Evolutionary conservation across 2,329 filamentous ascomycete species (phyloP).

Genomic region (Scopulariopsis brevicaulis): DNA sequence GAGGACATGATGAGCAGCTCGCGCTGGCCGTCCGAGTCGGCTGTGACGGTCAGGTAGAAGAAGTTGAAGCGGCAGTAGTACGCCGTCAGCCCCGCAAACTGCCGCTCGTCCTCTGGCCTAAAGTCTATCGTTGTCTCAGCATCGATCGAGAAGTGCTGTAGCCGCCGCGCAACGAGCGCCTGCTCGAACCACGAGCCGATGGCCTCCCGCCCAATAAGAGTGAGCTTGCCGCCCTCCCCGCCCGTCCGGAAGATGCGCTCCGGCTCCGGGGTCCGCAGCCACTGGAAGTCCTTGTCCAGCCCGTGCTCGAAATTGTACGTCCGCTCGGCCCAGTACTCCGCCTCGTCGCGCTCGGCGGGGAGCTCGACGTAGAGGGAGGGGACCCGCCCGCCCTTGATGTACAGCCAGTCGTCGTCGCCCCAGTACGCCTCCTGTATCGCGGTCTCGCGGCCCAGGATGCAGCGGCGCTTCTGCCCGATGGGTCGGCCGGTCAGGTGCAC

Average conservation of each 20-base stretch:
- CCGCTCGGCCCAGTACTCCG: constrained; percentile 35
- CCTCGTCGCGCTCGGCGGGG: constrained; percentile 33
- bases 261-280: constrained; percentile 42
- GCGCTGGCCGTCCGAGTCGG: constrained; percentile 40
- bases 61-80: constrained; percentile 57
- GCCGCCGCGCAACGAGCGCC: constrained; percentile 40
- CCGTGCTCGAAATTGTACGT: constrained; percentile 32
- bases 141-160: constrained; percentile 49
- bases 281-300: constrained; percentile 42
- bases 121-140: constrained; percentile 45
- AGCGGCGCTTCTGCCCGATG: constrained; percentile 36
- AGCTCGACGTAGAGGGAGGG: constrained; percentile 41
- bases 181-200: constrained; percentile 50
- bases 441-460: constrained; percentile 43
- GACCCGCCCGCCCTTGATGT: constrained; percentile 45
- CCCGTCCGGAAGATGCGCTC: constrained; percentile 35
- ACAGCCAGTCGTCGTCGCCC: constrained; percentile 49
- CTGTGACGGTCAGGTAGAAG: constrained; percentile 50
- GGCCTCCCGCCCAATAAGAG: constrained; percentile 36
- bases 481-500: constrained; percentile 42
- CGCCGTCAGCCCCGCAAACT: constrained; percentile 48
- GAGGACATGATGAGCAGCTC: constrained; percentile 46
- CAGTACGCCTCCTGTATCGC: constrained; percentile 48
- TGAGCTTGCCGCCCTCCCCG: constrained; percentile 27
- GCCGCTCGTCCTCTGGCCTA: constrained; percentile 42